phyloP scores from a whole-genome alignment of 2,329 filamentous ascomycete species.

The Cladosporium sp. region DNA sequence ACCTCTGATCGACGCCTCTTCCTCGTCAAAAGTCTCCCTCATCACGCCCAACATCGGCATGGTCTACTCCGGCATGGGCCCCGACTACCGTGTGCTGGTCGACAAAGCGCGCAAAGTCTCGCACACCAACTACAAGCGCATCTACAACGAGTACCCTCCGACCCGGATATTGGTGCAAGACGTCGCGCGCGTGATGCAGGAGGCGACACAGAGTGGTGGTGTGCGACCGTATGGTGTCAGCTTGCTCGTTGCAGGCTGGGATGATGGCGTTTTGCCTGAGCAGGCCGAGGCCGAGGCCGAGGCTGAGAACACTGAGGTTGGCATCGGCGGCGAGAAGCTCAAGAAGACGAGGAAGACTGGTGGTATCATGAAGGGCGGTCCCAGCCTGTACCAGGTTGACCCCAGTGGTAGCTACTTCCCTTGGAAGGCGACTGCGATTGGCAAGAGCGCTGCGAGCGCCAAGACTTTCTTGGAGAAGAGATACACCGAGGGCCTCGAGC shows the following conservation, averaged over 20 bases:
- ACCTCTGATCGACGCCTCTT: constrained; percentile 89
- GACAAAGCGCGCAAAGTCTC: constrained; percentile 98
- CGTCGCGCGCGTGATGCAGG: constrained; percentile 95
- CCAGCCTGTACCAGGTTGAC: constrained; percentile 97
- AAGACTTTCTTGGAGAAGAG: constrained; percentile 99
- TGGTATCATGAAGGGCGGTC: constrained; percentile 90
- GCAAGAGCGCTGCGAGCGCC: constrained; percentile 95
- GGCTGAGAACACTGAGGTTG: constrained; percentile 32
- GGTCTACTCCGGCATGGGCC: constrained; percentile 99
- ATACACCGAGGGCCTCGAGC: constrained; percentile 93
- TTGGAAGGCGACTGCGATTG: constrained; percentile 98
- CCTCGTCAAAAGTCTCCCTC: constrained; percentile 93
- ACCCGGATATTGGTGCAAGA: constrained; percentile 99
- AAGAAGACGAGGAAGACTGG: constrained; percentile 82
- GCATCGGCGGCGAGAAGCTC: constrained; percentile 63
- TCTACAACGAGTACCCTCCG: constrained; percentile 99
- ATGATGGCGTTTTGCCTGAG: constrained; percentile 91
- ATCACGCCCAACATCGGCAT: constrained; percentile 99
- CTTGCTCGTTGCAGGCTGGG: constrained; percentile 93
- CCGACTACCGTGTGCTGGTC: constrained; percentile 94
- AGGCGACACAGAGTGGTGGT: constrained; percentile 96
- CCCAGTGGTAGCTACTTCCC: constrained; percentile 98
- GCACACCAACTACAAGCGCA: constrained; percentile 97
- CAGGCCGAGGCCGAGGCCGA: constrained; percentile 61
- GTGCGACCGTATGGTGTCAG: constrained; percentile 96